Percentiles rank a stretch among this genome's conserved stretches.
These are phyloP conservation scores for Penicillium macrosclerotiorum DNA, from an alignment of 495 filamentous ascomycete genomes.

Conservation along the genomic window DNA sequence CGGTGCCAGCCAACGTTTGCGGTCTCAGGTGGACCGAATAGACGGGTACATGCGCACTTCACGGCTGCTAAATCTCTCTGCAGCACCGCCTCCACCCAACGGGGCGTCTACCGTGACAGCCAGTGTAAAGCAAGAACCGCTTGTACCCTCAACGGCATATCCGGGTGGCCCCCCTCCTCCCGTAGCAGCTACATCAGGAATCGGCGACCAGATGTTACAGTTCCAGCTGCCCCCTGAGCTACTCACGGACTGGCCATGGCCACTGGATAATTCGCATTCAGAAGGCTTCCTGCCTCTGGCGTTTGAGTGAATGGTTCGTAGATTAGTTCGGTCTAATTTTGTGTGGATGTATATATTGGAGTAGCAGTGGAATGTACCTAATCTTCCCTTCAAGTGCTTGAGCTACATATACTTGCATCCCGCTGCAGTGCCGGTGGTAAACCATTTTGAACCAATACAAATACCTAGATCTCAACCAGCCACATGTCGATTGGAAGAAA, in stretches of 20 bases:
- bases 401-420: no score
- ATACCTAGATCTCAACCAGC: no score
- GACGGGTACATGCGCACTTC: constrained; percentile 48
- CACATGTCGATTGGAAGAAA: no score
- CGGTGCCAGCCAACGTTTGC: constrained; percentile 39
- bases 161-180: background rate
- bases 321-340: no score
- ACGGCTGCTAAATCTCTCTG: constrained; percentile 16
- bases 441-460: no score
- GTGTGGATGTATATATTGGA: no score
- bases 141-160: constrained; percentile 10
- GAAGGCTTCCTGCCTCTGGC: constrained; percentile 26
- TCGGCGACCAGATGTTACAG: constrained; percentile 28
- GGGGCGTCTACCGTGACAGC: constrained; percentile 4
- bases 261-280: constrained; percentile 31
- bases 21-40: constrained; percentile 43
- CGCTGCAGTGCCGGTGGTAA: background rate
- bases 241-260: constrained; percentile 40
- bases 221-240: constrained; percentile 42
- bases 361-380: no score
- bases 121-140: constrained; percentile 12
- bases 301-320: constrained; percentile 26
- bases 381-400: no score
- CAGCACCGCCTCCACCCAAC: constrained; percentile 10
- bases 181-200: constrained; percentile 7